Evolutionary conservation across 2,329 filamentous ascomycete genomes (phyloP).

Genomic region (Catunica adiposa): DNA sequence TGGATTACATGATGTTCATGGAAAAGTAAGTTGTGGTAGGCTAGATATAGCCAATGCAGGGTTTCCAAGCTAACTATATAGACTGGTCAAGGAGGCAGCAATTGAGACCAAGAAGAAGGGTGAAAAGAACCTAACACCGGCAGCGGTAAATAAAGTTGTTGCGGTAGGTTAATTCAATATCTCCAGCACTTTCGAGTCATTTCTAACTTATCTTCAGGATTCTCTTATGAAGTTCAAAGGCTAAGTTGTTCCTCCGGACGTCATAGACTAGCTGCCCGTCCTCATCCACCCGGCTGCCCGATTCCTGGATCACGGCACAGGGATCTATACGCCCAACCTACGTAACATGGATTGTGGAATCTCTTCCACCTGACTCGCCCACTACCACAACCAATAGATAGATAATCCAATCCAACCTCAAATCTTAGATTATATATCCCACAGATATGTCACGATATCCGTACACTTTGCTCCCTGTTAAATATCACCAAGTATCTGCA

Average conservation of each 20-base stretch:
- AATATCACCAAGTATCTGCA: neutral
- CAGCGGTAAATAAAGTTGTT: constrained; percentile 61
- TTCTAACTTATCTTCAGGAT: constrained; percentile 29
- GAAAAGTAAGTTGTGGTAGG: constrained; percentile 32
- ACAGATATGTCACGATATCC: neutral
- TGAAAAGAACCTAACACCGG: constrained; percentile 57
- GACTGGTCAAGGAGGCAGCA: constrained; percentile 62
- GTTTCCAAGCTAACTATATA: constrained; percentile 21
- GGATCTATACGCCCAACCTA: neutral
- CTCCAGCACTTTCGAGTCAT: neutral
- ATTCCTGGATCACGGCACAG: neutral
- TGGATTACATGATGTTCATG: constrained; percentile 75
- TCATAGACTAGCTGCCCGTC: neutral
- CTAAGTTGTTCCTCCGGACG: constrained; percentile 24
- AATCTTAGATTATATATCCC: too few species aligned
- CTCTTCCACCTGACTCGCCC: too few species aligned
- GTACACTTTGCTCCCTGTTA: neutral
- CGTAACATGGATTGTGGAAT: neutral
- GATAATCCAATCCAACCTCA: too few species aligned
- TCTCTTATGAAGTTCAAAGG: constrained; percentile 53
- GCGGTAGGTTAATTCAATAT: constrained; percentile 35
- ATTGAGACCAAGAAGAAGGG: constrained; percentile 60
- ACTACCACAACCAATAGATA: too few species aligned
- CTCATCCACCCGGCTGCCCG: neutral
- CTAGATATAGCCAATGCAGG: too few species aligned